Conservation (phyloP, 2,329 filamentous ascomycete genomes). For the Monilinia vaccinii-corymbosi region DNA sequence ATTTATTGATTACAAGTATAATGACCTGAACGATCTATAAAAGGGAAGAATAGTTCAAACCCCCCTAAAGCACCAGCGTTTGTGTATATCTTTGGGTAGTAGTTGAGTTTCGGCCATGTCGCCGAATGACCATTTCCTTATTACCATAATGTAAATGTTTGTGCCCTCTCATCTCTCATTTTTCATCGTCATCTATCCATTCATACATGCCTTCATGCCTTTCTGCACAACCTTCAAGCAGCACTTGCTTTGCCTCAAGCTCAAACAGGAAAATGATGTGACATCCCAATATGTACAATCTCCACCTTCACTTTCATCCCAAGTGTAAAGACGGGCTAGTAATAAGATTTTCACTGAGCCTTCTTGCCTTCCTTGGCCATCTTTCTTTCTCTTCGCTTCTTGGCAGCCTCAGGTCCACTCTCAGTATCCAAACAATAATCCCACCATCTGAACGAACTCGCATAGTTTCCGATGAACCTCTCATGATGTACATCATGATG, state of each 20-base stretch:
- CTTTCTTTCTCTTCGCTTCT: constrained; percentile 74
- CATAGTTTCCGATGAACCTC: constrained; percentile 96
- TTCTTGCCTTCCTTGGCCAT: constrained; percentile 52
- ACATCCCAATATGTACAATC: neutral
- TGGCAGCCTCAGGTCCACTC: constrained; percentile 77
- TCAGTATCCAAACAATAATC: constrained; percentile 91
- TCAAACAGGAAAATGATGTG: neutral
- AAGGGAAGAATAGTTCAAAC: neutral
- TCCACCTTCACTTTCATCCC: neutral
- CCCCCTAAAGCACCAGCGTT: neutral
- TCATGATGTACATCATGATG: constrained; percentile 98
- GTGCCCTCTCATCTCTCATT: neutral
- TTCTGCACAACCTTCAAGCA: neutral
- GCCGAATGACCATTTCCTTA: neutral
- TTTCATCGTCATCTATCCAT: neutral
- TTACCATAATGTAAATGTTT: constrained; percentile 2
- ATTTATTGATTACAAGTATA: neutral
- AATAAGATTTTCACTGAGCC: constrained; percentile 25
- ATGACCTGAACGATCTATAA: neutral
- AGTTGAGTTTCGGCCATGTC: neutral
- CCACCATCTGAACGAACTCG: constrained; percentile 99
- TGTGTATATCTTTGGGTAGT: neutral
- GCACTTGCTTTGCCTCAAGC: neutral
- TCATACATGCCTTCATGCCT: neutral
- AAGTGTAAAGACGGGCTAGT: neutral